Evolutionary conservation across 768 basidiomycete species (phyloP).

Genomic region (Lentinula edodes): DNA sequence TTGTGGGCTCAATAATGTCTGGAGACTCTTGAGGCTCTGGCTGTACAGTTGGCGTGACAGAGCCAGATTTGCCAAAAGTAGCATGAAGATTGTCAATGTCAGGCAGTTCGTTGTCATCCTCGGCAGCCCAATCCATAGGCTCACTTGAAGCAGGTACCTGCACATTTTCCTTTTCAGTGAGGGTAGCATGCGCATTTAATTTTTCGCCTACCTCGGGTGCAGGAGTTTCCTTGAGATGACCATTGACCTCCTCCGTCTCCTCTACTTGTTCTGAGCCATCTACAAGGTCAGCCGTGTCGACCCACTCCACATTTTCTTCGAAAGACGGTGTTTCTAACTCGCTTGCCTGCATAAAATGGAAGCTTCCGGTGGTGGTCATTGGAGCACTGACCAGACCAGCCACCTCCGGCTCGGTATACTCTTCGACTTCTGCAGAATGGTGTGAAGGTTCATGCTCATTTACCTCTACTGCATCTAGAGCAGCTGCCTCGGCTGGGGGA

Average conservation of each 20-base stretch:
- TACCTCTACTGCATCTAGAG: slow-evolving; percentile 21
- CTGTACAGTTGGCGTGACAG: slow-evolving; percentile 52
- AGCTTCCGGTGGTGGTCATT: slow-evolving; percentile 43
- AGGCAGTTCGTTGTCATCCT: slow-evolving; percentile 73
- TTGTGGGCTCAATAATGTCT: slow-evolving; percentile 11
- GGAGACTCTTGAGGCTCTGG: slow-evolving; percentile 24
- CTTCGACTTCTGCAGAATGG: slow-evolving; percentile 23
- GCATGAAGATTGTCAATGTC: slow-evolving; percentile 72
- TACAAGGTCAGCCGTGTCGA: slow-evolving; percentile 40
- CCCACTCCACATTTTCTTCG: slow-evolving; percentile 52
- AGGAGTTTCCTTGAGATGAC: slow-evolving; percentile 16
- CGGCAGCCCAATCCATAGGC: slow-evolving; percentile 79
- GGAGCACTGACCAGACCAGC: slow-evolving; percentile 29
- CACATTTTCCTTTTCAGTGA: background rate
- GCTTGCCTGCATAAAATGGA: slow-evolving; percentile 80
- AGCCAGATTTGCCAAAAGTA: slow-evolving; percentile 69
- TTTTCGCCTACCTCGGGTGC: slow-evolving; percentile 12
- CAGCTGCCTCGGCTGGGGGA: slow-evolving; percentile 32
- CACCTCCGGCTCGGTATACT: slow-evolving; percentile 24
- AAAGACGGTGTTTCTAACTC: slow-evolving; percentile 58
- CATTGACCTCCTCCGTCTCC: slow-evolving; percentile 24
- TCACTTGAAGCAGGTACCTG: slow-evolving; percentile 17
- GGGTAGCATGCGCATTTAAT: background rate
- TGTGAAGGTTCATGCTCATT: slow-evolving; percentile 5
- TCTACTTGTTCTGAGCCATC: slow-evolving; percentile 16